These are phyloP conservation scores for Acanthamoeba lenticulata DNA, from an alignment of 208 protist genomes.

Conservation along the genomic window DNA sequence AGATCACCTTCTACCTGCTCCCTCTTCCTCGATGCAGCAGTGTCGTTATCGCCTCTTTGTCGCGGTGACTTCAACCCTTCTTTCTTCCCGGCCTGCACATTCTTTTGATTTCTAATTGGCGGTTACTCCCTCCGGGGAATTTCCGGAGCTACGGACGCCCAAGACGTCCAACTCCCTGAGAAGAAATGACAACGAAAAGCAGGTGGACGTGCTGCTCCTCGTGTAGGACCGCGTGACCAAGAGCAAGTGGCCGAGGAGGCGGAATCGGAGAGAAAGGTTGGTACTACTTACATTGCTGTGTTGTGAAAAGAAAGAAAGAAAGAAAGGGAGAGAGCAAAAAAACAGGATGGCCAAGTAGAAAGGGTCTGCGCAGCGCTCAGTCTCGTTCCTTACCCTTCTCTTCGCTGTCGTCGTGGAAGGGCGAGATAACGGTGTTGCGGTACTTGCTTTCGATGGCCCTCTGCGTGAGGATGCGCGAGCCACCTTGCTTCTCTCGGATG, in stretches of 20 bases:
- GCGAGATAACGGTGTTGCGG: neutral
- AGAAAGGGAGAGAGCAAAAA: neutral
- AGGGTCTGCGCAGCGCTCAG: neutral
- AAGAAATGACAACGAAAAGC: neutral
- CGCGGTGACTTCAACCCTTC: too few species aligned
- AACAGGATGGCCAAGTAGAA: neutral
- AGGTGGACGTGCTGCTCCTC: neutral
- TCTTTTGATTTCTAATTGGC: neutral
- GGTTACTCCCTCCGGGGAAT: neutral
- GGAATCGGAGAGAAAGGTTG: too few species aligned
- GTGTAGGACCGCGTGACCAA: too few species aligned
- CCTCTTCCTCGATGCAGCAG: too few species aligned
- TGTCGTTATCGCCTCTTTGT: too few species aligned
- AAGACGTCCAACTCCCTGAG: too few species aligned
- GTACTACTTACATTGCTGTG: neutral
- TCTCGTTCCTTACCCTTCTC: constrained; percentile 1
- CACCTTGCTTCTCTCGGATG: constrained; percentile 68
- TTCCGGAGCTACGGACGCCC: too few species aligned
- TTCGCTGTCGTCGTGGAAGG: neutral
- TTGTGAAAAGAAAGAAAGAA: neutral
- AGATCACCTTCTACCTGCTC: too few species aligned
- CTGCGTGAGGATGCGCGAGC: neutral
- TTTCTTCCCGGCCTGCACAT: too few species aligned
- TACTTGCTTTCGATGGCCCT: constrained; percentile 15
- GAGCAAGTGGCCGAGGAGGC: too few species aligned